A percentile compares a stretch with the other conserved stretches of the same genome.
Conservation (phyloP, 306 rosid species). For the Morella rubra region DNA sequence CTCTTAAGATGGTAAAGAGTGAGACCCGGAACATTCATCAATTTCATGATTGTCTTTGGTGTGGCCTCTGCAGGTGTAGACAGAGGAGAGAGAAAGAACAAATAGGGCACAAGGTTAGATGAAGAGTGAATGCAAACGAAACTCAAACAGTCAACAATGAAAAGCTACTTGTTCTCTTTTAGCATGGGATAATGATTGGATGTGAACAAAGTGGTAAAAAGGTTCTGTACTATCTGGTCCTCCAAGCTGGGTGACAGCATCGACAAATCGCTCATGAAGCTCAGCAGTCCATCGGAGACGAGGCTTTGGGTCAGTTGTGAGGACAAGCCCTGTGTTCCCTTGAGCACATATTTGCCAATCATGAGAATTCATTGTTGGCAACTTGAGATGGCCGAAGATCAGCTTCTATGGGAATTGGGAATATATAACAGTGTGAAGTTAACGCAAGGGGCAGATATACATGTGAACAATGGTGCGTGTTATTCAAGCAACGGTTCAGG, state of each 20-base stretch:
- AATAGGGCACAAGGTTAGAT: background rate
- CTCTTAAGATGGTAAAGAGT: constrained; percentile 5
- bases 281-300: constrained; percentile 11
- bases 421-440: background rate
- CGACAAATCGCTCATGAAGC: constrained; percentile 15
- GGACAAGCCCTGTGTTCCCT: background rate
- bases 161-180: background rate
- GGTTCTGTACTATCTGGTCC: constrained; percentile 11
- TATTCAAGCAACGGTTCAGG: background rate
- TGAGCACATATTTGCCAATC: background rate
- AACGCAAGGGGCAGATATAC: background rate
- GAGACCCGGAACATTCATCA: background rate
- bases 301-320: constrained; percentile 5
- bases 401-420: background rate
- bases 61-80: background rate
- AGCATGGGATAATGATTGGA: background rate
- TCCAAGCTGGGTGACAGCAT: constrained; percentile 15
- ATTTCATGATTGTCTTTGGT: constrained; percentile 7
- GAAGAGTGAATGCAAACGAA: background rate
- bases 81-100: background rate
- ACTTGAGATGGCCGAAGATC: background rate
- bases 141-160: background rate
- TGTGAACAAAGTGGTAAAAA: constrained; percentile 7
- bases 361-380: background rate
- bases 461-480: background rate